Percentiles rank a stretch among this genome's conserved stretches.
phyloP scores from a whole-genome alignment of 805 yeast genomes.

The Candida berthetii region DNA sequence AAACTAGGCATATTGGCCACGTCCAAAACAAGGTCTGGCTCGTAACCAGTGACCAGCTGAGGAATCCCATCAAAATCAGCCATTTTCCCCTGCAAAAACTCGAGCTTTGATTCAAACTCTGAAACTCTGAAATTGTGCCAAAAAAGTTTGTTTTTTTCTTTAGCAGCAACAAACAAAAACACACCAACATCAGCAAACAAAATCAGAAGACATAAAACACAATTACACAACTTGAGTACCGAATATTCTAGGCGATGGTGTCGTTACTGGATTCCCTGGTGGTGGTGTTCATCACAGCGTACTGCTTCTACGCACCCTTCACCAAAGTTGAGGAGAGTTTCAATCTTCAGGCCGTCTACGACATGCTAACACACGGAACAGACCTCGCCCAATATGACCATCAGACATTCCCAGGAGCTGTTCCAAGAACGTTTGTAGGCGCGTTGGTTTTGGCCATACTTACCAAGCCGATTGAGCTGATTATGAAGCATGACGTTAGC shows the following conservation, averaged over 20 bases:
- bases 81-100: too few species aligned
- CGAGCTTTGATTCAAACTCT: slow-evolving; percentile 4
- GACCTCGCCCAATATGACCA: slow-evolving; percentile 59
- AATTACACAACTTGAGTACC: too few species aligned
- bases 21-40: slow-evolving; percentile 10
- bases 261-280: slow-evolving; percentile 28
- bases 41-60: slow-evolving; percentile 19
- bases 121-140: neutral
- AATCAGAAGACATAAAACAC: too few species aligned
- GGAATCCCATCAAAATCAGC: slow-evolving; percentile 13
- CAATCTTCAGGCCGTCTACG: slow-evolving; percentile 85
- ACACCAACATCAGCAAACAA: neutral
- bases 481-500: slow-evolving; percentile 19
- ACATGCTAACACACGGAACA: slow-evolving; percentile 59
- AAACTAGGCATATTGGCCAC: slow-evolving; percentile 10
- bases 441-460: slow-evolving; percentile 46
- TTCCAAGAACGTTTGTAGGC: slow-evolving; percentile 82
- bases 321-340: slow-evolving; percentile 95
- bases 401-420: slow-evolving; percentile 75
- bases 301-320: slow-evolving; percentile 60
- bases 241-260: too few species aligned
- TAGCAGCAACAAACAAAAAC: neutral
- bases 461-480: slow-evolving; percentile 30
- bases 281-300: slow-evolving; percentile 39
- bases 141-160: neutral